Evolutionary conservation across 495 filamentous ascomycete species (phyloP), one percentile per base, ranked within the genome.

Genomic region (Hypoxylon rickii): DNA sequence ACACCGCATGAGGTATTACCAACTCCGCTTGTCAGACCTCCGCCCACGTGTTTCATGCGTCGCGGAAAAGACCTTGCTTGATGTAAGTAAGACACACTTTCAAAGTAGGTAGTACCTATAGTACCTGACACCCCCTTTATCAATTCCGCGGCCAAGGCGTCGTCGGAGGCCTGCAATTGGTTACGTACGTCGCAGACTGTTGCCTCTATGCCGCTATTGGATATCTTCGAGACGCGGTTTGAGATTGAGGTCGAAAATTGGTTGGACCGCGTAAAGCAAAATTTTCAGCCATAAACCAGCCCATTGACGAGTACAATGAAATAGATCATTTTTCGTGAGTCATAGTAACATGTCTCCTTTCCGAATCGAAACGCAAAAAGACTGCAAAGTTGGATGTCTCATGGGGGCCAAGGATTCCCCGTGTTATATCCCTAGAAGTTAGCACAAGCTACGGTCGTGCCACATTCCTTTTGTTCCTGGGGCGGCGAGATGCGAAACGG

Each of bases 1-100:
- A 31, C 44, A 60, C 57, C 18, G n/a, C 44, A 54, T 51, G n/a
- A n/a, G n/a, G n/a, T n/a, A 51, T 47, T 51, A 51, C 58, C 51
- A 40, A 46, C 18, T 24, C 41, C 40, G 26, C 29, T 43, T 19
- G 52, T 62, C 37, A 44, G 21, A 61, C 51, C 33, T 42, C 39
- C 34, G 31, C 58, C 58, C 58, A 57, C 58, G 58, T 62, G 58
- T 62, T 48, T 56, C 47, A 62, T 49, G 52, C 49, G 22, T 47
- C 26, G 51, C 51, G 51, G 58, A 47, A 62, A 15, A 37, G 17
- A 21, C 51, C 53, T 36, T 49, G 24, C 50, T 62, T 32, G 38
- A 62, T 45, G 38, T 52, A 55, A 36, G 52, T 56, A 40, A 61
- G 58, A 51, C 26, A 43, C 26, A 18, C 33, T 36, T 32, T 37